Conservation (phyloP, 2,329 filamentous ascomycete genomes). For the Dothistroma septosporum region DNA sequence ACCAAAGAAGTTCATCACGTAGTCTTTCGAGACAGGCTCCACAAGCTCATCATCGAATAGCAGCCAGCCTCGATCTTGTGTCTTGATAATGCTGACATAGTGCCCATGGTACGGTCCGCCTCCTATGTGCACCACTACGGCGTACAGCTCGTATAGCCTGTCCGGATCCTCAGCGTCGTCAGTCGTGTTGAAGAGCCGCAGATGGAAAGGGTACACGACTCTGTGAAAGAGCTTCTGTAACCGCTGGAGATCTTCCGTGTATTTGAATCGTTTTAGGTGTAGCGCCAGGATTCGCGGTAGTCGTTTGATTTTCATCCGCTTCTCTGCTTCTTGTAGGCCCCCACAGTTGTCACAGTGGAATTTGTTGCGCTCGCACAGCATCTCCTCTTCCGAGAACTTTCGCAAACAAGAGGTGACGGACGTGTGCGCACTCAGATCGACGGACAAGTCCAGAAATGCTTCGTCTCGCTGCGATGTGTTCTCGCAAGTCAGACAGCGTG, state of each 20-base stretch:
- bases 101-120: constrained; percentile 96
- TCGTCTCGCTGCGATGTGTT: constrained; percentile 93
- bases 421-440: constrained; percentile 90
- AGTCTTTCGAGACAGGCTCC: constrained; percentile 93
- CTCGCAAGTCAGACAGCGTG: constrained; percentile 92
- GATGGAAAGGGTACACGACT: constrained; percentile 93
- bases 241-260: constrained; percentile 89
- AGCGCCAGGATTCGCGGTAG: constrained; percentile 86
- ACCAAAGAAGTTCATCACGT: constrained; percentile 94
- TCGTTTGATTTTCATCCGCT: constrained; percentile 98
- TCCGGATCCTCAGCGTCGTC: constrained; percentile 93
- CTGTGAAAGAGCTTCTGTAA: constrained; percentile 95
- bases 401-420: constrained; percentile 92
- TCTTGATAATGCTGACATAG: constrained; percentile 97
- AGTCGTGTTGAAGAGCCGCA: constrained; percentile 95
- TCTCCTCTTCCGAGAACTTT: constrained; percentile 96
- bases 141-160: constrained; percentile 91
- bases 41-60: constrained; percentile 98
- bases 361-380: constrained; percentile 97
- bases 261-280: constrained; percentile 96
- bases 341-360: constrained; percentile 98
- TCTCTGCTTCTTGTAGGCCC: constrained; percentile 93
- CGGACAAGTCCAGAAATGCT: constrained; percentile 90
- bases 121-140: constrained; percentile 94
- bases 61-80: constrained; percentile 90